Evolutionary conservation across 768 basidiomycete species (phyloP), one percentile per base, ranked within the genome.

Genomic region (Termitomyces titanicus): DNA sequence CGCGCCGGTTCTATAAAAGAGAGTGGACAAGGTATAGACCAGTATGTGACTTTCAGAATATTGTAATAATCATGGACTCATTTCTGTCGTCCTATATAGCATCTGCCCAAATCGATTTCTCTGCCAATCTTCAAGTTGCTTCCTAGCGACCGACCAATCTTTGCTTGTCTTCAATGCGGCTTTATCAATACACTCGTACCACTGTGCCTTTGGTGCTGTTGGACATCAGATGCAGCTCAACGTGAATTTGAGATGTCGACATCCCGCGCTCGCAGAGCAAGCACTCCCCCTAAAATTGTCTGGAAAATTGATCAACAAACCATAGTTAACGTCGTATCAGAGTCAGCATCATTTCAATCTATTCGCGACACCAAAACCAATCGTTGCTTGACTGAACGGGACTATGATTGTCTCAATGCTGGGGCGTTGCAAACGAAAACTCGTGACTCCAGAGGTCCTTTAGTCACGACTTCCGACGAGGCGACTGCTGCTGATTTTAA

Each of bases 181-280:
- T 79, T 79, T 51, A 66, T 71, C 34, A 80, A 80, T 48, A 70
- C 77, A 42, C 72, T 75, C 60, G 69, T 80, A 53, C 76, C 79
- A 24, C 68, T 80, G 56, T 80, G 79, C 67, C 63, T 80, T 17
- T 80, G 79, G 77, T 79, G 79, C 63, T 64, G 71, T 58, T 80
- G 79, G 78, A 71, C 75, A 5, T 79, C 76, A 24, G 62, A 68
- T 17, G 72, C 67, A 49, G 73, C 77, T 5, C 68, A 69, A 57
- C 70, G 64, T 49, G 69, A 67, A 44, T 77, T 75, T 58, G 74
- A 79, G 58, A 56, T 64, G 22, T 72, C 66, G 40, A 66, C 68
- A 55, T 72, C 76, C 34, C 71, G 77, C 42, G 58, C 64, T n/a
- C 63, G 71, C 33, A 62, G 70, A 58, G 65, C 63, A 52, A 74